Percentiles rank a stretch among this genome's conserved stretches.
Conservation (phyloP, 2,329 filamentous ascomycete genomes). For the Fusarium napiforme region DNA sequence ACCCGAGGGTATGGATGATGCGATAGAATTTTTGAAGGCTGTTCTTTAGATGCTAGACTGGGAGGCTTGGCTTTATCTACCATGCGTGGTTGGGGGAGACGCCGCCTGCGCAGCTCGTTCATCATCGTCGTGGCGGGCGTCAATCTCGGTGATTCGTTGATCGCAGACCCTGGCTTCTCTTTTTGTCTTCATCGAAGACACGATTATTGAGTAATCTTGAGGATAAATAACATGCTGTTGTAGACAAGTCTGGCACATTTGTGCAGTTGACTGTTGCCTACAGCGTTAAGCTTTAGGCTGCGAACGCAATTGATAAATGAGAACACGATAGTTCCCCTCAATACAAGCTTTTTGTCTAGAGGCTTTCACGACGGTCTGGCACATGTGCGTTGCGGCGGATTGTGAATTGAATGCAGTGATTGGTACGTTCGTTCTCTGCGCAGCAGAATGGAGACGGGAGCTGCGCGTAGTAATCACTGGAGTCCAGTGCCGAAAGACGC, state of each 20-base stretch:
- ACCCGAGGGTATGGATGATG: conserved; percentile 57
- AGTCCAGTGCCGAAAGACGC: background rate
- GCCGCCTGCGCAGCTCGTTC: background rate
- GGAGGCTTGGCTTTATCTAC: too few species aligned
- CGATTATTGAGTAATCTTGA: fast-evolving
- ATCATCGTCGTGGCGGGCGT: fast-evolving
- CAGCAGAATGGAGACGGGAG: background rate
- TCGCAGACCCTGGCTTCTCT: too few species aligned
- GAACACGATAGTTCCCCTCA: too few species aligned
- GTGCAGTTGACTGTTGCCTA: too few species aligned
- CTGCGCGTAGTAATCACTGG: background rate
- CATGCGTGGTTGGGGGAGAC: background rate
- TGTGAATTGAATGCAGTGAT: background rate
- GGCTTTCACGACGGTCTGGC: too few species aligned
- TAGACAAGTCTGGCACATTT: background rate
- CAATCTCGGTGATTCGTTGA: background rate
- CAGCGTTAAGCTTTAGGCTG: too few species aligned
- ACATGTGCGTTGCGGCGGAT: too few species aligned
- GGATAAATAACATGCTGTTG: too few species aligned
- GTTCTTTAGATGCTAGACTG: background rate
- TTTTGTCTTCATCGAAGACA: too few species aligned
- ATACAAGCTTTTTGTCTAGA: too few species aligned
- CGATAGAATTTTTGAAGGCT: conserved; percentile 47
- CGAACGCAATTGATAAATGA: too few species aligned
- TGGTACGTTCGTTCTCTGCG: background rate